phyloP scores from a whole-genome alignment of 805 yeast genomes.

The Kurtzmaniella cleridarum region DNA sequence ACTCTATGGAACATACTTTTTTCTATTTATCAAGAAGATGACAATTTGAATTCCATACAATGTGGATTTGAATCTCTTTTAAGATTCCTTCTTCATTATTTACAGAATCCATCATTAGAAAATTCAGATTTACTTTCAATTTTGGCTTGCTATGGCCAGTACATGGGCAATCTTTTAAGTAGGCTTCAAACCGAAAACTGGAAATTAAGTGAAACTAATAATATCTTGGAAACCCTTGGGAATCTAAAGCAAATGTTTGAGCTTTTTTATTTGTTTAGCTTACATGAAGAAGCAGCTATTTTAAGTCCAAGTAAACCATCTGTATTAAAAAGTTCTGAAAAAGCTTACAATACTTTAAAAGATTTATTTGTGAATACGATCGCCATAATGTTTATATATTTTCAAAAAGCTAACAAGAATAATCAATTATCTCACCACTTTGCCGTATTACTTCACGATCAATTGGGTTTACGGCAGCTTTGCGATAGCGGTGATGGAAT shows the following conservation, averaged over 20 bases:
- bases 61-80: conserved; percentile 51
- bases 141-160: conserved; percentile 50
- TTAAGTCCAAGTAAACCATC: conserved; percentile 34
- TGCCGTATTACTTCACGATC: conserved; percentile 48
- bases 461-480: conserved; percentile 61
- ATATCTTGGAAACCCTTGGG: conserved; percentile 10
- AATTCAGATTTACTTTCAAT: conserved; percentile 37
- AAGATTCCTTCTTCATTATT: conserved; percentile 35
- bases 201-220: conserved; percentile 14
- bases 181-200: conserved; percentile 27
- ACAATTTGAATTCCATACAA: conserved; percentile 29
- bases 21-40: conserved; percentile 40
- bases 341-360: conserved; percentile 41
- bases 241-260: conserved; percentile 29
- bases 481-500: conserved; percentile 64
- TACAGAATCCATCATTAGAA: conserved; percentile 14
- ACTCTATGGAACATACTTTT: conserved; percentile 74
- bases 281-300: conserved; percentile 48
- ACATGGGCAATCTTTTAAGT: conserved; percentile 33
- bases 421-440: neutral
- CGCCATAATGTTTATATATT: conserved; percentile 37
- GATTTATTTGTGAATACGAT: conserved; percentile 38
- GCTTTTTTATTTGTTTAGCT: conserved; percentile 43
- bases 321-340: conserved; percentile 35
- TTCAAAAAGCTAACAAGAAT: conserved; percentile 5